A percentile compares a stretch with the other conserved stretches of the same genome.
phyloP scores from a whole-genome alignment of 495 filamentous ascomycete genomes.

The Neurospora sp. region DNA sequence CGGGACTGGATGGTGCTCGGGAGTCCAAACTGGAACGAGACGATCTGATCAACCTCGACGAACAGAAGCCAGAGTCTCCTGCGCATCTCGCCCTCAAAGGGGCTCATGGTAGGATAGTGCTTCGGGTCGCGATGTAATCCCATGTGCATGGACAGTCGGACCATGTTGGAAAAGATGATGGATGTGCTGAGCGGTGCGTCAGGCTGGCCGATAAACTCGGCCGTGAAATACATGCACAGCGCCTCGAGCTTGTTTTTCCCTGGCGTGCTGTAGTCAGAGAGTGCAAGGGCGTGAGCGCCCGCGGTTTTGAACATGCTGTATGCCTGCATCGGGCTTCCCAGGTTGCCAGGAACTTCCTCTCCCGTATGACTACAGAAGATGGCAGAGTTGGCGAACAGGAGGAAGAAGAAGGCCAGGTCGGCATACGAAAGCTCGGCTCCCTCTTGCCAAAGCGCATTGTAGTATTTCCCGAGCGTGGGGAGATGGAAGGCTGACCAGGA shows the following conservation, averaged over 20 bases:
- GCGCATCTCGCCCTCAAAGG: slow-evolving; percentile 28
- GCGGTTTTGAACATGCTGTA: slow-evolving; percentile 14
- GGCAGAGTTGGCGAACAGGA: slow-evolving; percentile 18
- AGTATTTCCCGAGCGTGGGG: slow-evolving; percentile 34
- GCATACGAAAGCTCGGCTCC: slow-evolving; percentile 10
- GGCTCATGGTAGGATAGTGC: slow-evolving; percentile 25
- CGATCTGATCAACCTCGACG: slow-evolving; percentile 16
- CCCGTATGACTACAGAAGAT: slow-evolving; percentile 13
- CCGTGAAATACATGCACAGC: slow-evolving; percentile 24
- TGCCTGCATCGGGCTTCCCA: slow-evolving; percentile 7
- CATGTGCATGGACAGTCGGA: slow-evolving; percentile 32
- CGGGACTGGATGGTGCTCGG: slow-evolving; percentile 16
- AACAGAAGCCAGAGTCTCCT: slow-evolving; percentile 27
- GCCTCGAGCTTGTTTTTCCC: slow-evolving; percentile 33
- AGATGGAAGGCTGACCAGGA: slow-evolving; percentile 31
- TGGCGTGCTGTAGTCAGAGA: slow-evolving; percentile 34
- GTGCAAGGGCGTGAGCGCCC: slow-evolving; percentile 26
- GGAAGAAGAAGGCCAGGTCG: slow-evolving; percentile 22
- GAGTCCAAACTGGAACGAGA: slow-evolving; percentile 23
- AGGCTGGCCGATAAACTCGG: slow-evolving; percentile 23
- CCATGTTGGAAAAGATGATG: slow-evolving; percentile 26
- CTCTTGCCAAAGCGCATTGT: slow-evolving; percentile 22
- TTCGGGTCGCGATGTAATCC: slow-evolving; percentile 31
- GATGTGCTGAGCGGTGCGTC: slow-evolving; percentile 31
- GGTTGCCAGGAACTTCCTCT: slow-evolving; percentile 14